Evolutionary conservation across 2,329 filamentous ascomycete genomes (phyloP), one percentile per base, ranked within the genome.

Genomic region (Sordariomycetes sp.): DNA sequence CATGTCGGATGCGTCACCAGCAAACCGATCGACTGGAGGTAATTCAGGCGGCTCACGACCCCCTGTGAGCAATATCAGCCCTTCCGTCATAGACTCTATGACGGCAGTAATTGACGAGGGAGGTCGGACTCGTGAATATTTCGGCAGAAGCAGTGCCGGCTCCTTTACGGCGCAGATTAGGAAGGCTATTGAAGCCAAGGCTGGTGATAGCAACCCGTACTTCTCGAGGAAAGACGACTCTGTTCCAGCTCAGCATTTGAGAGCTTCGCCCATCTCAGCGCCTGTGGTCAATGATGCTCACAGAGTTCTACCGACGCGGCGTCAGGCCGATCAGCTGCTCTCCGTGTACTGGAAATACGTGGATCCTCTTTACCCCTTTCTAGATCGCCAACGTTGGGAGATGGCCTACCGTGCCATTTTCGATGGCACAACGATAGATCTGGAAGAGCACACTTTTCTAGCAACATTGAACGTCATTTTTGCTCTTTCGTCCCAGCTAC

Each of bases 161-260:
- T 63, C 61, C 3, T 68, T 68, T 31, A 66, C 64, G 19, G 55
- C 54, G 2, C 62, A 66, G 35, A 65, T 68, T 25, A 64, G 59
- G 33, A 57, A 52, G 1, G 62, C 61, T 0, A 59, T 66, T 2
- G 60, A 65, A 44, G 40, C 3, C n/a, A n/a, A n/a, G n/a, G n/a
- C n/a, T n/a, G n/a, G n/a, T n/a, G n/a, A n/a, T n/a, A n/a, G n/a
- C n/a, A n/a, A n/a, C n/a, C n/a, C n/a, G n/a, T n/a, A n/a, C n/a
- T n/a, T n/a, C n/a, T n/a, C n/a, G n/a, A n/a, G n/a, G n/a, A n/a
- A n/a, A n/a, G n/a, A n/a, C n/a, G n/a, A n/a, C n/a, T n/a, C n/a
- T n/a, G n/a, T n/a, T n/a, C n/a, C n/a, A n/a, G n/a, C n/a, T n/a
- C n/a, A n/a, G n/a, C n/a, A n/a, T n/a, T n/a, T n/a, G n/a, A n/a